Percentiles rank a stretch among this genome's conserved stretches.
phyloP scores from a whole-genome alignment of 352 stramenopile species.

The Globisporangium parvum region DNA sequence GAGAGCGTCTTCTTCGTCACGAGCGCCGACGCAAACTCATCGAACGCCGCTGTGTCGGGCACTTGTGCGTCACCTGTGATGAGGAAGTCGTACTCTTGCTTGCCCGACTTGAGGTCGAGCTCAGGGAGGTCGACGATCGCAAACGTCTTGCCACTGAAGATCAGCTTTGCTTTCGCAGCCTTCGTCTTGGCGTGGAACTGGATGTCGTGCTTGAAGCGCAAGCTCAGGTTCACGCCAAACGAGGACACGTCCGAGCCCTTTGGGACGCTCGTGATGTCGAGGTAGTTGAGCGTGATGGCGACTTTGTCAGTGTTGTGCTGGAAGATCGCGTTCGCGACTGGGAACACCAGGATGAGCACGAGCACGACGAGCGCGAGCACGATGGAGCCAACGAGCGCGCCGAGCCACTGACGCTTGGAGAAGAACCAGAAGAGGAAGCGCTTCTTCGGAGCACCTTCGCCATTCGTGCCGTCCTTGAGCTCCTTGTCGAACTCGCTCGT shows the following conservation, averaged over 20 bases:
- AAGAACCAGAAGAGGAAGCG: constrained; percentile 50
- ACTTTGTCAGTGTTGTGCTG: constrained; percentile 57
- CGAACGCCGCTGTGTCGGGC: constrained; percentile 35
- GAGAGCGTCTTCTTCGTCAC: constrained; percentile 29
- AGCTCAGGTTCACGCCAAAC: constrained; percentile 46
- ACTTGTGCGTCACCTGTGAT: constrained; percentile 29
- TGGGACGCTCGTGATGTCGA: constrained; percentile 50
- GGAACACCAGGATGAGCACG: constrained; percentile 55
- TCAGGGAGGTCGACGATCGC: constrained; percentile 41
- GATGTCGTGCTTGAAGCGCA: constrained; percentile 47
- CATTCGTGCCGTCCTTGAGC: constrained; percentile 11
- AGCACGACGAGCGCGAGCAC: constrained; percentile 36
- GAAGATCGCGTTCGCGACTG: constrained; percentile 46
- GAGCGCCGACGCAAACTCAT: constrained; percentile 29
- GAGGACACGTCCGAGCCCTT: constrained; percentile 18
- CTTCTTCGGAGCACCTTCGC: constrained; percentile 7
- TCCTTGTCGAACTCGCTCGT: constrained; percentile 31
- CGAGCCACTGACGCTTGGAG: constrained; percentile 43
- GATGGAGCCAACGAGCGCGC: constrained; percentile 25
- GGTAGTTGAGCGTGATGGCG: constrained; percentile 49
- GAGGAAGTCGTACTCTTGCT: constrained; percentile 50
- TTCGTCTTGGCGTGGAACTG: constrained; percentile 34
- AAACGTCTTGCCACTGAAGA: constrained; percentile 39
- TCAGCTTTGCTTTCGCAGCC: constrained; percentile 32
- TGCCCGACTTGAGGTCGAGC: constrained; percentile 39